Evolutionary conservation across 169 alveolate species (phyloP).

Genomic region (Plasmodium gonderi): DNA sequence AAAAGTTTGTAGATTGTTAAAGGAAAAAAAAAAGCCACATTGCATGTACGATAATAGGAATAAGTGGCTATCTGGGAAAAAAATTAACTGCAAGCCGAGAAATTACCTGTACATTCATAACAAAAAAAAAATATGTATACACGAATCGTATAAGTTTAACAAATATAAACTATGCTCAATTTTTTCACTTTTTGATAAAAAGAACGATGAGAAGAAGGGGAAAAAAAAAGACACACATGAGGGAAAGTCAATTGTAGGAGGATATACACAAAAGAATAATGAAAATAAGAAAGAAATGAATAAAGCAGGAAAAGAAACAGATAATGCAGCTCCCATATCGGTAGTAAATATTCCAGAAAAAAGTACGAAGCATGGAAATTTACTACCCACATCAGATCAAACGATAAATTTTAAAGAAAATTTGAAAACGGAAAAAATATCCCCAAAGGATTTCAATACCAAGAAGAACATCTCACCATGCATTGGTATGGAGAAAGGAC

Average conservation of each 20-base stretch:
- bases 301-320: too few species aligned
- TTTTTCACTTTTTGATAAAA: conserved; percentile 11
- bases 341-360: not conserved
- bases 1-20: not conserved
- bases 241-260: not conserved
- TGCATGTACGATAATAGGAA: not conserved
- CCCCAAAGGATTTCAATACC: too few species aligned
- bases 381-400: too few species aligned
- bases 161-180: not conserved
- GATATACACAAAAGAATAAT: conserved; percentile 1
- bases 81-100: not conserved
- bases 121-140: not conserved
- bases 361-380: too few species aligned
- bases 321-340: not conserved
- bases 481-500: not conserved
- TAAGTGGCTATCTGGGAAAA: not conserved
- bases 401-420: too few species aligned
- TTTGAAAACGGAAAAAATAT: too few species aligned
- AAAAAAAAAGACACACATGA: not conserved
- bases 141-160: not conserved
- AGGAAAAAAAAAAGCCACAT: not conserved
- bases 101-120: not conserved
- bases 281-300: not conserved
- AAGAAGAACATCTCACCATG: too few species aligned
- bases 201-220: not conserved